Evolutionary conservation across 2,329 filamentous ascomycete genomes (phyloP).

Genomic region (Trichoderma polysporum): DNA sequence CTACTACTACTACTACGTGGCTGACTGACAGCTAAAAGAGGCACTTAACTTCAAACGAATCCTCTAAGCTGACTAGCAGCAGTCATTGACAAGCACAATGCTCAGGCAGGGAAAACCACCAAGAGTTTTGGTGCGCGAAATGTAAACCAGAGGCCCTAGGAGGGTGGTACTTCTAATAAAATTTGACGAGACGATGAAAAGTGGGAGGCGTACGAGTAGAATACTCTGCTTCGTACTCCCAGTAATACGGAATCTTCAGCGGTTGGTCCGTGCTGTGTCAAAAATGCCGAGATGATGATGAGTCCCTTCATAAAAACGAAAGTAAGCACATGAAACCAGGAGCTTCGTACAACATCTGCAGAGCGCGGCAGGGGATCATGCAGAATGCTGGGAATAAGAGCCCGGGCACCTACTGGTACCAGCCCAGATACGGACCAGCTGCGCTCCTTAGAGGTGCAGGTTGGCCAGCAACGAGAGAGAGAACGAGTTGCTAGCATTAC

Average conservation of each 20-base stretch:
- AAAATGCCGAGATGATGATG: neutral
- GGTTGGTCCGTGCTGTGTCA: neutral
- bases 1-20: no score
- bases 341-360: neutral
- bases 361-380: constrained; percentile 1
- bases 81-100: neutral
- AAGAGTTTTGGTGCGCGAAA: neutral
- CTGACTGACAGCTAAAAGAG: neutral
- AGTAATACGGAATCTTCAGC: neutral
- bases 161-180: neutral
- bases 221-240: neutral
- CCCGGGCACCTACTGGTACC: no score
- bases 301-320: neutral
- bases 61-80: neutral
- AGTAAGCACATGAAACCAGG: constrained; percentile 15
- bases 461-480: no score
- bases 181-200: neutral
- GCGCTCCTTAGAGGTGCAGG: neutral
- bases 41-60: neutral
- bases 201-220: neutral
- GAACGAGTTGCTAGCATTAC: neutral
- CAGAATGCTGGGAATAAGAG: neutral
- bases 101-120: neutral
- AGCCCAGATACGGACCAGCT: no score
- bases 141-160: neutral